A percentile compares a stretch with the other conserved stretches of the same genome.
phyloP scores from a whole-genome alignment of 2,329 filamentous ascomycete genomes.

The Apiospora rasikravindrae region DNA sequence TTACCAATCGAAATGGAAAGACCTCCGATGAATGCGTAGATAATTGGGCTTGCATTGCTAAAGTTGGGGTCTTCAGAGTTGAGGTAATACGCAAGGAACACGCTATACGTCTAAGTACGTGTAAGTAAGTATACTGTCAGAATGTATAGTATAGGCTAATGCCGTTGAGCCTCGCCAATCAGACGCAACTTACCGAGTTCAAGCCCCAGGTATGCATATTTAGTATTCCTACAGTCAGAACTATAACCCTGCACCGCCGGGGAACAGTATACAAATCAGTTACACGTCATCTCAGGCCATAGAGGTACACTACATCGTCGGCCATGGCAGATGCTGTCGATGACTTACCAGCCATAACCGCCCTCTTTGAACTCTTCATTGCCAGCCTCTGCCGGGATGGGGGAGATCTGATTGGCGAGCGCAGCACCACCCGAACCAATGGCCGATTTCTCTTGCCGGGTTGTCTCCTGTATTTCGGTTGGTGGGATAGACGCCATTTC shows the following conservation, averaged over 20 bases:
- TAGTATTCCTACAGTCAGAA: constrained; percentile 58
- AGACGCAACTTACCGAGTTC: constrained; percentile 58
- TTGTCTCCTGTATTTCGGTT: not conserved
- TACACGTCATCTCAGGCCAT: not conserved
- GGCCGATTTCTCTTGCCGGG: not conserved
- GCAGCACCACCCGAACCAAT: not conserved
- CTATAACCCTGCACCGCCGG: constrained; percentile 51
- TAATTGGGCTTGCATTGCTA: constrained; percentile 65
- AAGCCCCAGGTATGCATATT: constrained; percentile 79
- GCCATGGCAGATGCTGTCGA: not conserved
- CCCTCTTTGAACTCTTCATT: constrained; percentile 51
- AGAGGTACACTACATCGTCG: not conserved
- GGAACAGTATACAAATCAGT: constrained; percentile 19
- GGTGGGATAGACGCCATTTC: constrained; percentile 4
- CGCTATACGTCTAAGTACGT: constrained; percentile 53
- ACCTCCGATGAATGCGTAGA: constrained; percentile 80
- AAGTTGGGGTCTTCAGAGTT: constrained; percentile 58
- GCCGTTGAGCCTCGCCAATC: not conserved
- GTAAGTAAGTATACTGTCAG: constrained; percentile 3
- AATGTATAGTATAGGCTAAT: not conserved
- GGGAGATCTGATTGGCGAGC: not conserved
- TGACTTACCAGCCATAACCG: constrained; percentile 62
- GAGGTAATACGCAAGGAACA: constrained; percentile 64
- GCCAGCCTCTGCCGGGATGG: not conserved
- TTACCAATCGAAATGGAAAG: constrained; percentile 64